Evolutionary conservation across 805 yeast species (phyloP), one percentile per base, ranked within the genome.

Genomic region (Pichia phayaonensis): DNA sequence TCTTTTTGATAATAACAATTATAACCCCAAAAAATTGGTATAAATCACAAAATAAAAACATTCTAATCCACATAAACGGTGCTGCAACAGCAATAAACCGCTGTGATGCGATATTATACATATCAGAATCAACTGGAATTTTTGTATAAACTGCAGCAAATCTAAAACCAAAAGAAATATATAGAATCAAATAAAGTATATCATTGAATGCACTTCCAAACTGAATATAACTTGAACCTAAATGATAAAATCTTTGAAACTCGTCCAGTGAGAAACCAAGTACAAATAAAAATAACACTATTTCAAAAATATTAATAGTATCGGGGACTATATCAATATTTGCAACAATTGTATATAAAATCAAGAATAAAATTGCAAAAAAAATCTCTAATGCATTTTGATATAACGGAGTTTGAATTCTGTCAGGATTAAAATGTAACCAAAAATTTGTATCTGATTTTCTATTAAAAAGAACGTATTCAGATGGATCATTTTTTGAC

Each of bases 11-110:
- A 5, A 89, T 92, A 27, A 89, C 92, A 55, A 89, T 77, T 89
- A 89, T 85, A 2, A 90, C 87, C 40, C 97, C 97, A 45, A 88
- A 86, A 65, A 89, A 88, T 58, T 78, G 77, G 56, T 82, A 81
- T 12, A 90, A 84, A 62, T 89, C 97, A 58, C 88, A 73, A 66
- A 75, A 88, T 38, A 89, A 72, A 50, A 89, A 68, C 46, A 89
- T 70, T 46, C 97, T 74, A 2, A 86, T 76, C 95, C 96, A 89
- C 77, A 89, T 82, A 56, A 89, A 72, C 2, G 96, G 96, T 7
- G 96, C 85, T 15, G 86, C 90, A 60, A 90, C 76, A 0, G 95
- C 82, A 45, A 89, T 67, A 2, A 87, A 64, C 54, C 95, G 70
- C 63, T 81, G 87, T 0, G 95, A 76, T 27, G 61, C 41, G 21